Percentiles rank a stretch among this genome's conserved stretches.
phyloP scores from a whole-genome alignment of 2,329 filamentous ascomycete species.

The Aspergillus novoparasiticus region DNA sequence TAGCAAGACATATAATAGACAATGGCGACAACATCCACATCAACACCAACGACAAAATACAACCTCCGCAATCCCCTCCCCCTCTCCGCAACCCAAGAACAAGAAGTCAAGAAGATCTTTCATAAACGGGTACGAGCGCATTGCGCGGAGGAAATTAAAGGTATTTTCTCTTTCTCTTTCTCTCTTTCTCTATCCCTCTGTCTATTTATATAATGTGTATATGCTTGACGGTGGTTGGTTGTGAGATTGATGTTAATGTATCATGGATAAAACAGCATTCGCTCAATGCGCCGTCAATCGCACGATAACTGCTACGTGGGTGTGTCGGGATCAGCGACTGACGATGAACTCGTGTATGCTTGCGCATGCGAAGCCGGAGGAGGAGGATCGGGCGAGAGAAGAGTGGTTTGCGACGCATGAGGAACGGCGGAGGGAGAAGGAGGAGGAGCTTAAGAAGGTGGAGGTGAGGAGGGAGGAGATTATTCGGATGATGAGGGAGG shows the following conservation, averaged over 20 bases:
- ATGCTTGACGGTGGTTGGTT: background rate
- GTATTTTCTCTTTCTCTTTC: conserved; percentile 44
- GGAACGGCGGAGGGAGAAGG: conserved; percentile 68
- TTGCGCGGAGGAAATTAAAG: conserved; percentile 78
- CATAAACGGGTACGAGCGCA: conserved; percentile 74
- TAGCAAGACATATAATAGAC: no score
- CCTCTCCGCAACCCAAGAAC: conserved; percentile 77
- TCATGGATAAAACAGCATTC: conserved; percentile 64
- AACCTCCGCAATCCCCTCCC: conserved; percentile 74
- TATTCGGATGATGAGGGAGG: conserved; percentile 44
- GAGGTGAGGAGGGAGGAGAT: conserved; percentile 45
- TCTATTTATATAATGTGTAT: background rate
- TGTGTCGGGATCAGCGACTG: conserved; percentile 76
- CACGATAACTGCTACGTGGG: conserved; percentile 85
- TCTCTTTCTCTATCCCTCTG: background rate
- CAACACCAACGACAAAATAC: conserved; percentile 27
- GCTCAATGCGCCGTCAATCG: conserved; percentile 84
- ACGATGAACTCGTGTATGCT: conserved; percentile 96
- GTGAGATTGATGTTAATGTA: background rate
- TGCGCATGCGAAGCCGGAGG: conserved; percentile 76
- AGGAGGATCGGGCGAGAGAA: conserved; percentile 84
- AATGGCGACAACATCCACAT: conserved; percentile 2
- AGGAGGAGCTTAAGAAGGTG: conserved; percentile 57
- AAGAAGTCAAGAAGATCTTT: conserved; percentile 78
- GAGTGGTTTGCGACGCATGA: conserved; percentile 87